Base-by-base conservation (phyloP, 2,329 filamentous ascomycete genomes). In the Periglandula ipomoeae region DNA sequence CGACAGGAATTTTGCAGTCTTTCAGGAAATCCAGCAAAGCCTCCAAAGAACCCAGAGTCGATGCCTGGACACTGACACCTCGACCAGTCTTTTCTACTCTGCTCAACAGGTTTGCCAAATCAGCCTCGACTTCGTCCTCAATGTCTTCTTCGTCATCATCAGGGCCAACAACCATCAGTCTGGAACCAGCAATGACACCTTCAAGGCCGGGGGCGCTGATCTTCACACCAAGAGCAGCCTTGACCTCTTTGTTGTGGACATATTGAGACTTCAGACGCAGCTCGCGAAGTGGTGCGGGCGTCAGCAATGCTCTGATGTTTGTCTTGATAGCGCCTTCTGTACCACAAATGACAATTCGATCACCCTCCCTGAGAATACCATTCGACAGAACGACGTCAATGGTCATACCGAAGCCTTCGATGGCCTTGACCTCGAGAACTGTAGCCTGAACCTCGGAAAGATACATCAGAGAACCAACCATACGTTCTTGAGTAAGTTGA, bases 171-270 rank as follows among this genome's bases (percentile, higher is more conserved):
- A 98, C 90, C 59, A 98, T 81, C 59, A 98, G 75, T 57, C 94
- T 84, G 19, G 94, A 98, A 65, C 93, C 93, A 53, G 93, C 93
- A 67, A 98, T 97, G 57, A 94, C 93, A 53, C 88, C 85, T 67
- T 98, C 93, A 20, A 98, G 85, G 54, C 90, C 89, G 58, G 95
- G 94, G 40, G 91, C 93, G 54, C 89, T 89, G 64, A 98, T 97
- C 80, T 98, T 98, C 68, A 98, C 89, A 85, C 93, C 93, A 62
- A 98, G 80, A 8, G 93, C 89, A 19, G 94, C 93, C 76, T 96
- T 98, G 72, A 96, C 90, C 68, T 95, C 89, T 74, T 98, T 97
- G 75, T 98, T 96, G 75, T 98, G 94, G 26, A 98, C 91, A 61
- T 98, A 98, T 54, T 84, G 79, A 3, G 90, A 95, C 72, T 97